Conservation (phyloP, 169 alveolate species). For the Eimeria praecox region DNA sequence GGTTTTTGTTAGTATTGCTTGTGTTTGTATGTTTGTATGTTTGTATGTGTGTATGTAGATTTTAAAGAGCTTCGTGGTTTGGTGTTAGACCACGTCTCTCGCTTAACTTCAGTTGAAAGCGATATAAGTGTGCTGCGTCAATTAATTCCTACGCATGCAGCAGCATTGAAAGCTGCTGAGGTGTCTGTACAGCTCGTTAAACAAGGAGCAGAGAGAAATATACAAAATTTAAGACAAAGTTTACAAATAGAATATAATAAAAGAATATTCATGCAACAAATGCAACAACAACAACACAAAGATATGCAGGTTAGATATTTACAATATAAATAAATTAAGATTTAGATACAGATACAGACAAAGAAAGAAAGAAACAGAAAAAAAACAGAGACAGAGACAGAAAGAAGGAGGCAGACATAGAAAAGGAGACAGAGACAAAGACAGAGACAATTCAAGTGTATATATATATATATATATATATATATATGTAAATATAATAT, state of each 20-base stretch:
- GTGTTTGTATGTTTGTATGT: not conserved
- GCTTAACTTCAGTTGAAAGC: not conserved
- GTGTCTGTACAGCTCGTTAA: not conserved
- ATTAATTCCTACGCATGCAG: not conserved
- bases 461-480: not conserved
- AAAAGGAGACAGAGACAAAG: no score
- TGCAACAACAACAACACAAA: not conserved
- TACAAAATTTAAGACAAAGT: no score
- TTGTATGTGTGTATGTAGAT: not conserved
- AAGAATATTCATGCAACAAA: not conserved
- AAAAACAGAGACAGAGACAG: no score
- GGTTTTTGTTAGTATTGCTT: not conserved
- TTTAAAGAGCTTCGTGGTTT: not conserved
- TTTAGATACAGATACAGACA: no score
- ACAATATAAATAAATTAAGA: no score
- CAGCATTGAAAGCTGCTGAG: not conserved
- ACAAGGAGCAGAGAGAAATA: no score
- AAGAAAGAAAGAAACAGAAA: no score
- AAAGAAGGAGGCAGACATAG: no score
- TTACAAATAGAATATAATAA: not conserved
- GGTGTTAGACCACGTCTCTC: not conserved
- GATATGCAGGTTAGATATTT: not conserved
- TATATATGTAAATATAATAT: not conserved
- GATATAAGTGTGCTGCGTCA: not conserved
- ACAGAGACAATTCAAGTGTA: no score